Percentiles rank a stretch among this genome's conserved stretches.
phyloP scores from a whole-genome alignment of 768 basidiomycete genomes.

The Kwoniella dejecticola region DNA sequence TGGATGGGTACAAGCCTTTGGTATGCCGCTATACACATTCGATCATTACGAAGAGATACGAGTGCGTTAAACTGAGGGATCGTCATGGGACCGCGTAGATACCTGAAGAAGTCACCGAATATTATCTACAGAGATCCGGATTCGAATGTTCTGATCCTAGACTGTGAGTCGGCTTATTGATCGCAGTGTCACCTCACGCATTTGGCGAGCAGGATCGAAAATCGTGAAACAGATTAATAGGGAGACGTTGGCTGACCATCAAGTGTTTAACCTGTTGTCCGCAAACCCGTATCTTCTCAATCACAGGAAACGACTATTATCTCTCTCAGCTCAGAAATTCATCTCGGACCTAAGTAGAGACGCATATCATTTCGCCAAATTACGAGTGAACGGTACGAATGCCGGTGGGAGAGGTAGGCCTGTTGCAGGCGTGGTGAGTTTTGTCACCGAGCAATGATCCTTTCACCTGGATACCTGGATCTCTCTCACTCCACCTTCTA shows the following conservation, averaged over 20 bases:
- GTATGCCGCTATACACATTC: slow-evolving; percentile 59
- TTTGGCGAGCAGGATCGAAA: not conserved
- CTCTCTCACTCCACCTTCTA: not conserved
- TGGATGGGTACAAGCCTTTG: slow-evolving; percentile 94
- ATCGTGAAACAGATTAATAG: not conserved
- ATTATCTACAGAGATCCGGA: slow-evolving; percentile 91
- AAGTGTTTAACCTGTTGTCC: too few relatives aligned
- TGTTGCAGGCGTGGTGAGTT: slow-evolving; percentile 63
- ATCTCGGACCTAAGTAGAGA: slow-evolving; percentile 95
- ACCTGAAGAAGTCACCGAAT: slow-evolving; percentile 95
- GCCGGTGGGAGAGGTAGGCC: slow-evolving; percentile 41
- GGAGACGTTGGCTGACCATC: too few relatives aligned
- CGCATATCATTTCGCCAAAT: slow-evolving; percentile 95
- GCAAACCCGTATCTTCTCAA: not conserved
- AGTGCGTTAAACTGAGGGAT: too few relatives aligned
- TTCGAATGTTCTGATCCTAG: slow-evolving; percentile 94
- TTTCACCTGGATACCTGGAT: not conserved
- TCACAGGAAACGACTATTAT: slow-evolving; percentile 83
- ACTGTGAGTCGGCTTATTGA: slow-evolving; percentile 63
- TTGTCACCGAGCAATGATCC: not conserved
- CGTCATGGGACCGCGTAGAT: slow-evolving; percentile 62
- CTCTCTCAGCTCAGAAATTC: slow-evolving; percentile 96
- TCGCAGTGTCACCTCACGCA: not conserved
- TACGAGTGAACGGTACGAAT: slow-evolving; percentile 71
- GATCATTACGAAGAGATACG: not conserved